A percentile compares a stretch with the other conserved stretches of the same genome.
phyloP scores from a whole-genome alignment of 1,139 yeast genomes.

The Geotrichum bryndzae region DNA sequence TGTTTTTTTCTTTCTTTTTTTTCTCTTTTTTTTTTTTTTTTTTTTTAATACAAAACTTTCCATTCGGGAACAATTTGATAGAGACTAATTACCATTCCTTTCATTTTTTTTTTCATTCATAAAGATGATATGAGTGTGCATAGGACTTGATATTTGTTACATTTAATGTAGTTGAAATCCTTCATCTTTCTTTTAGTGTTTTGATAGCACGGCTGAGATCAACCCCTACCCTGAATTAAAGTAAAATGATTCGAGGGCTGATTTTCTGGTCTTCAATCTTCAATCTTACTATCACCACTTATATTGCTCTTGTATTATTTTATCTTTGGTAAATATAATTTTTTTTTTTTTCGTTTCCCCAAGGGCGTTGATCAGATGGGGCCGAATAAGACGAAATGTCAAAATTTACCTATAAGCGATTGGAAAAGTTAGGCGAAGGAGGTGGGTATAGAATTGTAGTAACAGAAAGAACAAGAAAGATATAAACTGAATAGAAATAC shows the following conservation, averaged over 20 bases:
- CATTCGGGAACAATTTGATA: not conserved
- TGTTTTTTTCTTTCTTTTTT: not conserved
- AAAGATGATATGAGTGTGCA: no score
- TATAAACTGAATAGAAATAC: not conserved
- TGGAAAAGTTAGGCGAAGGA: conserved; percentile 14
- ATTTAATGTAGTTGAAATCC: no score
- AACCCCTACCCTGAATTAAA: not conserved
- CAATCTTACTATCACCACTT: not conserved
- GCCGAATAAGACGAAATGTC: not conserved
- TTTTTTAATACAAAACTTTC: not conserved
- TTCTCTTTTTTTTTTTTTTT: not conserved
- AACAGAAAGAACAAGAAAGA: not conserved
- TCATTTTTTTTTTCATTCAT: no score
- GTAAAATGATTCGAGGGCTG: not conserved
- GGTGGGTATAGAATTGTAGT: conserved; percentile 6
- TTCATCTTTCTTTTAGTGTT: no score
- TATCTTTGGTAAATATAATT: no score
- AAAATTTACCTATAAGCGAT: not conserved
- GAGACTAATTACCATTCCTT: no score
- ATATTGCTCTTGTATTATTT: no score
- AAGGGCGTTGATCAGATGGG: not conserved
- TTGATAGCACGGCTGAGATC: not conserved
- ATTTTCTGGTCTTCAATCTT: not conserved
- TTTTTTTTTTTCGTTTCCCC: not conserved
- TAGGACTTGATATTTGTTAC: no score